phyloP scores from a whole-genome alignment of 2,329 filamentous ascomycete species.

The Fusarium mangiferae region DNA sequence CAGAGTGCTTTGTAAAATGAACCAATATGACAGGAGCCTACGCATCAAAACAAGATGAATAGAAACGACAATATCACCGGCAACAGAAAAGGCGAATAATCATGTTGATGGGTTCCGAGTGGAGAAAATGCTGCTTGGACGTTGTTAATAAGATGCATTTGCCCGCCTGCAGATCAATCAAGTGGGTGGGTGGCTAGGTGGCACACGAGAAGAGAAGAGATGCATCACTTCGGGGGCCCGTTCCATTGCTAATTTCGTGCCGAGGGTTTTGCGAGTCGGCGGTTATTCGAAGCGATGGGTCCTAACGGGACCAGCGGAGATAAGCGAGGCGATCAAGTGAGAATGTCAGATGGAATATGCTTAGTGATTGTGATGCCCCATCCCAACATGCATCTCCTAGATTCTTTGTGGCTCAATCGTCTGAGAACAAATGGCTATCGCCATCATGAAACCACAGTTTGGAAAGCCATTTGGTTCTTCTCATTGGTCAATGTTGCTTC shows the following conservation, averaged over 20 bases:
- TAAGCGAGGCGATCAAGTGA: slow-evolving; percentile 35
- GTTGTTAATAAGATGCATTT: slow-evolving; percentile 39
- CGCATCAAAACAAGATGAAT: slow-evolving; percentile 14
- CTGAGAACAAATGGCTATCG: background rate
- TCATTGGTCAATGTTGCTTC: background rate
- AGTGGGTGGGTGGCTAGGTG: slow-evolving; percentile 36
- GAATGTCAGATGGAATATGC: slow-evolving; percentile 15
- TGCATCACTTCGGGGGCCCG: slow-evolving; percentile 25
- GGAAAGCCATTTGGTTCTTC: background rate
- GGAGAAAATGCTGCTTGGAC: slow-evolving; percentile 36
- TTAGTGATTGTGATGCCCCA: background rate
- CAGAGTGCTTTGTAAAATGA: slow-evolving; percentile 1
- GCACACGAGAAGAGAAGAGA: slow-evolving; percentile 36
- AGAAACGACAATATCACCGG: slow-evolving; percentile 1
- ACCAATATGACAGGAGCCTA: background rate
- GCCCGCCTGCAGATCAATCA: slow-evolving; percentile 40
- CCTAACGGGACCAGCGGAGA: slow-evolving; percentile 18
- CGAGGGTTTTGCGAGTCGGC: slow-evolving; percentile 16
- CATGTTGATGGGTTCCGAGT: slow-evolving; percentile 32
- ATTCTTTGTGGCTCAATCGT: background rate
- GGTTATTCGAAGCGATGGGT: slow-evolving; percentile 24
- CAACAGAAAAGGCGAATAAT: slow-evolving; percentile 22
- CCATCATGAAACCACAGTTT: slow-evolving; percentile 9
- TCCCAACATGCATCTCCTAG: background rate
- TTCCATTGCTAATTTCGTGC: slow-evolving; percentile 30